Percentiles rank a stretch among this genome's conserved stretches.
These are phyloP conservation scores for Phaeoacremonium minimum DNA, from an alignment of 2,329 filamentous ascomycete genomes.

Conservation along the genomic window DNA sequence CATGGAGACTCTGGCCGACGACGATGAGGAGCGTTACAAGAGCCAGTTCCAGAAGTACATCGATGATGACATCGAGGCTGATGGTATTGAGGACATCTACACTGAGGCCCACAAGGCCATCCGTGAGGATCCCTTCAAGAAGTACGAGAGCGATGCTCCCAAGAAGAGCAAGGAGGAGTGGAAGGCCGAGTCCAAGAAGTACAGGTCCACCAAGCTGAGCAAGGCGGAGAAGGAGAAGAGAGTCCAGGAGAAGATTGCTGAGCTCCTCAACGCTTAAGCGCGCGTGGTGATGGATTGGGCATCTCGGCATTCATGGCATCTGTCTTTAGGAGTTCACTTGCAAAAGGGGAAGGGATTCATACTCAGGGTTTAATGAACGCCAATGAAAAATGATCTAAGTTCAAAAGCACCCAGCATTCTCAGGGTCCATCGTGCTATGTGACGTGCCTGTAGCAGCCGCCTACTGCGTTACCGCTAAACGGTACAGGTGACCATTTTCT, in stretches of 20 bases:
- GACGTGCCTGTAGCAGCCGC: too few relatives aligned
- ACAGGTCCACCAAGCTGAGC: conserved; percentile 70
- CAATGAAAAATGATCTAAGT: conserved; percentile 11
- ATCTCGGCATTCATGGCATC: background rate
- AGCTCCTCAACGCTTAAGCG: conserved; percentile 57
- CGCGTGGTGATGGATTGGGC: conserved; percentile 11
- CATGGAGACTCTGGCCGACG: conserved; percentile 99
- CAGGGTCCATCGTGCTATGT: too few relatives aligned
- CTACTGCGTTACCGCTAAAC: too few relatives aligned
- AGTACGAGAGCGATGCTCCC: conserved; percentile 66
- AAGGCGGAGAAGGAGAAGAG: conserved; percentile 78
- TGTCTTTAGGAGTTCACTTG: conserved; percentile 7
- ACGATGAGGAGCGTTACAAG: conserved; percentile 99
- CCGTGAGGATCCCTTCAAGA: conserved; percentile 97
- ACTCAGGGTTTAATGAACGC: conserved; percentile 11
- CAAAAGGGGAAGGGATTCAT: conserved; percentile 9
- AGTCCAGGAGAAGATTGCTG: conserved; percentile 87
- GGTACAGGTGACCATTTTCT: too few relatives aligned
- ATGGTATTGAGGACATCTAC: conserved; percentile 96
- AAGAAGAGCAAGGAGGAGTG: conserved; percentile 98
- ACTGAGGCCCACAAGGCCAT: conserved; percentile 91
- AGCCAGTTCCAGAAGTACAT: conserved; percentile 97
- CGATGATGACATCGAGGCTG: conserved; percentile 93
- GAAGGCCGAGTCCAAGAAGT: conserved; percentile 94
- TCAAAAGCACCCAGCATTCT: too few relatives aligned